Percentiles rank a stretch among this genome's conserved stretches.
These are phyloP conservation scores for Cryphonectria carpinicola DNA, from an alignment of 2,329 filamentous ascomycete genomes.

Conservation along the genomic window DNA sequence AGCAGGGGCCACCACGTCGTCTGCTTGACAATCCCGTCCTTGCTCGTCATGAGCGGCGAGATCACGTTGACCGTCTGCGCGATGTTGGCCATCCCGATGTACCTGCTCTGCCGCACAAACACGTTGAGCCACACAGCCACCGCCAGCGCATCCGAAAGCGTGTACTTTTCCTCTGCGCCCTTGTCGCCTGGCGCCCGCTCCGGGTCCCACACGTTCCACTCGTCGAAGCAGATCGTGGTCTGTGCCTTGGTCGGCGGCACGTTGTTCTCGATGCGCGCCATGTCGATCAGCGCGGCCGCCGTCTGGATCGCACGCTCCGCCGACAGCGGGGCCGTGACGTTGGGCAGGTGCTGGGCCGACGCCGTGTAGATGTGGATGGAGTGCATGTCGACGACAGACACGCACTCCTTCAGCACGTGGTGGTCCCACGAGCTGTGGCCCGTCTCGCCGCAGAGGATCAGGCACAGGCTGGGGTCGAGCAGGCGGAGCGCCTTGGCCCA, in stretches of 20 bases:
- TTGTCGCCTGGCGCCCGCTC: conserved; percentile 69
- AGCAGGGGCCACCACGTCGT: conserved; percentile 76
- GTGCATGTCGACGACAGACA: conserved; percentile 75
- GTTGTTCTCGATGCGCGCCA: conserved; percentile 71
- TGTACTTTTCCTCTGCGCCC: conserved; percentile 76
- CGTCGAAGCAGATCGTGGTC: conserved; percentile 79
- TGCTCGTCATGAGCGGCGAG: conserved; percentile 73
- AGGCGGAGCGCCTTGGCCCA: conserved; percentile 75
- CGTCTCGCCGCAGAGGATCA: conserved; percentile 77
- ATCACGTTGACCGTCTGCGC: conserved; percentile 81
- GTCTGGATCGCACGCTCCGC: conserved; percentile 78
- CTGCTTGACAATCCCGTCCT: conserved; percentile 67
- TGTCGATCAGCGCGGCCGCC: conserved; percentile 69
- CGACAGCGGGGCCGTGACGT: conserved; percentile 65
- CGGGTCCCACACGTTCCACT: conserved; percentile 86
- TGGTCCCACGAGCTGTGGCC: conserved; percentile 74
- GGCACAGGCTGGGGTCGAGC: conserved; percentile 68
- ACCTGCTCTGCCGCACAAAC: conserved; percentile 71
- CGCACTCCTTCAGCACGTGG: conserved; percentile 71
- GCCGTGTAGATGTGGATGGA: conserved; percentile 80
- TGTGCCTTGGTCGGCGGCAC: conserved; percentile 62
- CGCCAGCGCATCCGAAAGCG: conserved; percentile 75
- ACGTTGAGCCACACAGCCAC: conserved; percentile 77
- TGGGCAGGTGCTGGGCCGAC: conserved; percentile 51
- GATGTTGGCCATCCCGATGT: conserved; percentile 79